A percentile compares a stretch with the other conserved stretches of the same genome.
Conservation (phyloP, 768 basidiomycete genomes). For the Lyophyllum decastes region DNA sequence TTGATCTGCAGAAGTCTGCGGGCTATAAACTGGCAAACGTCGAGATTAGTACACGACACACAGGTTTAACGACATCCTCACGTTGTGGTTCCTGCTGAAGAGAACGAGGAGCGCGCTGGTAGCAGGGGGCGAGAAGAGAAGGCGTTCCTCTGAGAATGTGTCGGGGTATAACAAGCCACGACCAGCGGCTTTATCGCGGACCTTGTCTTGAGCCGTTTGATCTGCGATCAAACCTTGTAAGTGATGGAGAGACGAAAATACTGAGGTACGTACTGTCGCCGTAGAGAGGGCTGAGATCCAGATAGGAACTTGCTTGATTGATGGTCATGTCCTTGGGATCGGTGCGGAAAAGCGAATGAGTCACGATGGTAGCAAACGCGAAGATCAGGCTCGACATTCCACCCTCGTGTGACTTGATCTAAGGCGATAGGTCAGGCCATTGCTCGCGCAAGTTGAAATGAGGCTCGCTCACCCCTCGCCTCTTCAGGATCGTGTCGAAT, state of each 20-base stretch:
- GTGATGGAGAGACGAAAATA: not conserved
- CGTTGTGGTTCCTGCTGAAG: conserved; percentile 63
- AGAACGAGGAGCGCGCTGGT: conserved; percentile 54
- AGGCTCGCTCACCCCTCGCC: conserved; percentile 29
- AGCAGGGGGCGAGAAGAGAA: conserved; percentile 55
- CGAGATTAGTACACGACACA: no score
- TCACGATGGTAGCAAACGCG: conserved; percentile 53
- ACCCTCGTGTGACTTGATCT: conserved; percentile 40
- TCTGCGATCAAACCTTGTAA: conserved; percentile 21
- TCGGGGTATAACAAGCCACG: conserved; percentile 56
- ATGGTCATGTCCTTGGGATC: conserved; percentile 39
- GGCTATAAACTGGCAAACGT: conserved; percentile 44
- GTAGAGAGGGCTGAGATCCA: conserved; percentile 59
- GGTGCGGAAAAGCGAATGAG: conserved; percentile 57
- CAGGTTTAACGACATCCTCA: conserved; percentile 17
- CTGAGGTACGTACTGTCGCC: conserved; percentile 39
- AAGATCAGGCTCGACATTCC: conserved; percentile 67
- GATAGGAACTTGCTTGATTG: conserved; percentile 57
- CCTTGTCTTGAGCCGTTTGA: conserved; percentile 36
- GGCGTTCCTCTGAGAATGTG: conserved; percentile 51
- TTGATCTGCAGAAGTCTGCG: conserved; percentile 54
- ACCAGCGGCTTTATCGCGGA: conserved; percentile 50
- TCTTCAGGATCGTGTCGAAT: conserved; percentile 60
- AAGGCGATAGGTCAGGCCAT: not conserved
- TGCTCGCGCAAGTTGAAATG: conserved; percentile 20